phyloP scores from a whole-genome alignment of 805 yeast genomes.

The Candida mattraensis region DNA sequence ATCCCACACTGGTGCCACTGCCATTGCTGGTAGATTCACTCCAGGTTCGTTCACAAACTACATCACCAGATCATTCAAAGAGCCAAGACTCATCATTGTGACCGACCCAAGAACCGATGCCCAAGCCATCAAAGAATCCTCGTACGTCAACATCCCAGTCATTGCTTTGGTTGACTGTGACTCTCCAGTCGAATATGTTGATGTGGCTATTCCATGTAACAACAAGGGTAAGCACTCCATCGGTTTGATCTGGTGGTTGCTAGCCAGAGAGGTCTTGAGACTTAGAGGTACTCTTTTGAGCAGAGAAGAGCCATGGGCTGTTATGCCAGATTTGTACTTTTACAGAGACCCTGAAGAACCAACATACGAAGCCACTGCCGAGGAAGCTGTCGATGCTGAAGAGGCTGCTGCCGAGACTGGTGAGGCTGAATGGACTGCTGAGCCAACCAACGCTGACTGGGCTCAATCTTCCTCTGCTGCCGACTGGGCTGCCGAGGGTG shows the following conservation, averaged over 20 bases:
- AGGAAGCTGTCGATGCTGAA: conserved; percentile 61
- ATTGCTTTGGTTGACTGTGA: conserved; percentile 98
- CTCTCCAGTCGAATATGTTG: conserved; percentile 98
- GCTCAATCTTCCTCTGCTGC: conserved; percentile 56
- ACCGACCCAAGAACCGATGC: conserved; percentile 99
- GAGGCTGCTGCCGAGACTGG: conserved; percentile 66
- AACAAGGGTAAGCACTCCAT: conserved; percentile 99
- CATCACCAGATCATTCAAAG: conserved; percentile 99
- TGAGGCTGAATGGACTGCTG: conserved; percentile 59
- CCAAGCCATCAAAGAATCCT: conserved; percentile 99
- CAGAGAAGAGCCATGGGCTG: conserved; percentile 97
- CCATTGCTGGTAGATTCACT: conserved; percentile 99
- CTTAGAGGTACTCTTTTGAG: conserved; percentile 96
- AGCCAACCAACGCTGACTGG: conserved; percentile 71
- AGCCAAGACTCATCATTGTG: conserved; percentile 98
- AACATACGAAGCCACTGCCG: conserved; percentile 72
- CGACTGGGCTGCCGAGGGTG: conserved; percentile 60
- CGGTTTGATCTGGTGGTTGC: conserved; percentile 99
- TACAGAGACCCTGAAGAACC: conserved; percentile 99
- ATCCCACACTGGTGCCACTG: conserved; percentile 99
- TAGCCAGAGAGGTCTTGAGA: conserved; percentile 99
- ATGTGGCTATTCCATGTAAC: conserved; percentile 99
- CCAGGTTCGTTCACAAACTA: conserved; percentile 99
- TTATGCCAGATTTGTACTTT: conserved; percentile 99
- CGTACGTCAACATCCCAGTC: conserved; percentile 99